These are phyloP conservation scores for Gastrodia elata DNA, from an alignment of 106 monocot species.

Conservation along the genomic window DNA sequence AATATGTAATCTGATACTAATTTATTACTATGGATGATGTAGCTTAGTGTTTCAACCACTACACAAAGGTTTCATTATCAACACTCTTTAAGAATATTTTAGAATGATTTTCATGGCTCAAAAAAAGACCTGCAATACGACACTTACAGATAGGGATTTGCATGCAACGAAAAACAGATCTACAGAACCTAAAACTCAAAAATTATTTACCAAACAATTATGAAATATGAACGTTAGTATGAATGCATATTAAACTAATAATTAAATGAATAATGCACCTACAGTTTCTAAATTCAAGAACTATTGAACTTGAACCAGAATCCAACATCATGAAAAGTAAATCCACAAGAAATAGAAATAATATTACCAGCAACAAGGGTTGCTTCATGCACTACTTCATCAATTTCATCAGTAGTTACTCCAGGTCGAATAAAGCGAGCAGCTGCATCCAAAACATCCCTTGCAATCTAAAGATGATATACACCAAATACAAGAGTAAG, in stretches of 20 bases:
- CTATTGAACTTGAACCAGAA: neutral
- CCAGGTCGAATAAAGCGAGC: conserved; percentile 79
- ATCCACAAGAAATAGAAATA: neutral
- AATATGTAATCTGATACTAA: too few relatives aligned
- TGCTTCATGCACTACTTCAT: conserved; percentile 83
- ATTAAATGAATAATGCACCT: too few relatives aligned
- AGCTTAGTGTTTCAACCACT: too few relatives aligned
- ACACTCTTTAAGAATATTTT: neutral
- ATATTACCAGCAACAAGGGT: conserved; percentile 75
- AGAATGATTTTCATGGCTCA: neutral
- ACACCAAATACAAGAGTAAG: neutral
- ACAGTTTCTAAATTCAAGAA: neutral
- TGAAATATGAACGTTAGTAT: neutral
- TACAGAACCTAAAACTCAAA: neutral
- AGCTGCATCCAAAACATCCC: conserved; percentile 96
- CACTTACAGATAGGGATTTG: neutral
- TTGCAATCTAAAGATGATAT: conserved; percentile 62
- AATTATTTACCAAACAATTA: neutral
- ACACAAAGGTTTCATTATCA: too few relatives aligned
- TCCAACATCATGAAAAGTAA: neutral
- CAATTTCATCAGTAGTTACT: conserved; percentile 97
- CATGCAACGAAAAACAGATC: neutral
- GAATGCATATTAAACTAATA: neutral
- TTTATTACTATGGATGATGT: too few relatives aligned
- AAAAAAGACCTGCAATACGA: neutral